These are phyloP conservation scores for Babesia bigemina DNA, from an alignment of 169 alveolate species.

Conservation along the genomic window DNA sequence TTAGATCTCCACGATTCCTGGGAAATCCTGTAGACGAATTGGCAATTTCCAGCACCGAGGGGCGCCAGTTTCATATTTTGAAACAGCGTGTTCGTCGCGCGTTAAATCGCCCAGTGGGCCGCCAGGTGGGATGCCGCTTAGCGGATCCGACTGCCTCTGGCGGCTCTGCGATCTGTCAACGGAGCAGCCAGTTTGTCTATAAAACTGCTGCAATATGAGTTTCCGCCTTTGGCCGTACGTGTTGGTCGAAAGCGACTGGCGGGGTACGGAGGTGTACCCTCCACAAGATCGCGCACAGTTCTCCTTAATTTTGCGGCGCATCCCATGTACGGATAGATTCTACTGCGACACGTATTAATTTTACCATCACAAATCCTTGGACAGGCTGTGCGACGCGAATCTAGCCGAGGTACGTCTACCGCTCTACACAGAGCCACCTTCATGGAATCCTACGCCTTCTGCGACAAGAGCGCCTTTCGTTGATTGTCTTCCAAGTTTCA, in stretches of 20 bases:
- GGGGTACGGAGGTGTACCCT: conserved; percentile 29
- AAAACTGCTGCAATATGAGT: not conserved
- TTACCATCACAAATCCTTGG: not conserved
- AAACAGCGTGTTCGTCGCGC: not conserved
- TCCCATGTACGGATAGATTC: not conserved
- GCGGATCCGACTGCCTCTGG: conserved; percentile 14
- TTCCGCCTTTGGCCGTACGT: not conserved
- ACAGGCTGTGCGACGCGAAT: not conserved
- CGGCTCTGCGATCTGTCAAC: conserved; percentile 12
- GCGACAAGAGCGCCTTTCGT: not conserved
- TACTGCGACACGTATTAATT: not conserved
- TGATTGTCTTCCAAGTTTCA: not conserved
- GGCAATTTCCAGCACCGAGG: conserved; percentile 65
- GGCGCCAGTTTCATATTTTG: conserved; percentile 51
- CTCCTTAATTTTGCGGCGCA: not conserved
- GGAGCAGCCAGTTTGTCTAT: not conserved
- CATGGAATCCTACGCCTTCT: not conserved
- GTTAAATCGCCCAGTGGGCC: conserved; percentile 4
- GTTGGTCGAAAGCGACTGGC: conserved; percentile 9
- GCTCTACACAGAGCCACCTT: not conserved
- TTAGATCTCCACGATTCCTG: conserved; percentile 21
- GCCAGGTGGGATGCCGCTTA: conserved; percentile 1
- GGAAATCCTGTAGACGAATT: conserved; percentile 50
- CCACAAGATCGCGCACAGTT: conserved; percentile 29
- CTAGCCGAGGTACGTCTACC: not conserved